A percentile compares a stretch with the other conserved stretches of the same genome.
Conservation (phyloP, 805 yeast genomes). For the Blastobotrys muscicola region DNA sequence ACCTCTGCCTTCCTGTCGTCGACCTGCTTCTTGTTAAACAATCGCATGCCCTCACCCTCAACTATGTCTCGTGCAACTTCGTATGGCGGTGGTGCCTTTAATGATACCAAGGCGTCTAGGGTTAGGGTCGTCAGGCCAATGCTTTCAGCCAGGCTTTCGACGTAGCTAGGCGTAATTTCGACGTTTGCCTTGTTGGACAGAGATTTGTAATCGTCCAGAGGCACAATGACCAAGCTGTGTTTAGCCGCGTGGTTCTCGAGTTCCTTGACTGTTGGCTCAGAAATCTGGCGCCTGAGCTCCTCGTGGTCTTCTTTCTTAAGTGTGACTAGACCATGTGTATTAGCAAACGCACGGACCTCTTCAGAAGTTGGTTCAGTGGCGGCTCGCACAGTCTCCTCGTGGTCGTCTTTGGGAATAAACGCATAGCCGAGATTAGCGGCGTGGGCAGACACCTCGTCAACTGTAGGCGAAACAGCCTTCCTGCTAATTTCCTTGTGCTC, state of each 20-base stretch:
- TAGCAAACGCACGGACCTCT: conserved; percentile 8
- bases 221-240: conserved; percentile 20
- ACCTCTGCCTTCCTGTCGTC: conserved; percentile 9
- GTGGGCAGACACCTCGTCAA: conserved; percentile 8
- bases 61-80: conserved; percentile 23
- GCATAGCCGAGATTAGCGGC: conserved; percentile 20
- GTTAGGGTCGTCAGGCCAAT: conserved; percentile 17
- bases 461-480: conserved; percentile 4
- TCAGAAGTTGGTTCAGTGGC: conserved; percentile 12
- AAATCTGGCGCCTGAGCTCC: conserved; percentile 19
- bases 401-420: conserved; percentile 16
- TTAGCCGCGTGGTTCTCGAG: conserved; percentile 13
- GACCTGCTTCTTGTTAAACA: conserved; percentile 12
- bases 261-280: conserved; percentile 1
- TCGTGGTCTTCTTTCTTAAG: conserved; percentile 8
- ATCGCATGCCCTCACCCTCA: conserved; percentile 20
- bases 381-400: conserved; percentile 7
- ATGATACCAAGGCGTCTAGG: conserved; percentile 7
- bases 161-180: conserved; percentile 15
- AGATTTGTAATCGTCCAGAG: conserved; percentile 16
- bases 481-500: neutral
- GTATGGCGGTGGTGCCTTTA: conserved; percentile 11
- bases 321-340: conserved; percentile 5
- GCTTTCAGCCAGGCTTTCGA: conserved; percentile 19
- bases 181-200: conserved; percentile 19